These are phyloP conservation scores for Picochlorum sp. DNA, from an alignment of 139 green algal species.

Conservation along the genomic window DNA sequence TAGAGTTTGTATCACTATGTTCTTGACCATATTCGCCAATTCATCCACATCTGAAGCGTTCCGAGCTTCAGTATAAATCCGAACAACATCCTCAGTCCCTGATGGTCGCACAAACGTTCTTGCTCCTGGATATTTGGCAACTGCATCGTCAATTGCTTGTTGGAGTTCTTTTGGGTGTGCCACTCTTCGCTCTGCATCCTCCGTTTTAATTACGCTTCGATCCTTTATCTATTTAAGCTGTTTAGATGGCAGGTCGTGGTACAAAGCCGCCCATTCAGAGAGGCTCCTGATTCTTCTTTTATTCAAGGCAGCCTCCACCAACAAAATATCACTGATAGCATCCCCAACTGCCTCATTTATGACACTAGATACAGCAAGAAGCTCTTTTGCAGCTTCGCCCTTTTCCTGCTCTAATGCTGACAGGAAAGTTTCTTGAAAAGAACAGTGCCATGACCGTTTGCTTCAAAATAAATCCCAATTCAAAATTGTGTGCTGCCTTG, in stretches of 20 bases:
- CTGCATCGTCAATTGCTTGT: constrained; percentile 49
- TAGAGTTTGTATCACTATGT: neutral
- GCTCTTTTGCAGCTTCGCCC: constrained; percentile 21
- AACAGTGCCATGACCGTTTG: constrained; percentile 95
- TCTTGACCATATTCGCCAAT: constrained; percentile 55
- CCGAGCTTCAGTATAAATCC: constrained; percentile 89
- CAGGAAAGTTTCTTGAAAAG: constrained; percentile 62
- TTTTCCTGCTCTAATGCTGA: neutral
- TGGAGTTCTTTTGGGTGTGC: constrained; percentile 59
- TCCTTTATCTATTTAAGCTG: constrained; percentile 78
- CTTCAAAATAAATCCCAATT: constrained; percentile 98
- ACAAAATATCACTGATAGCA: constrained; percentile 75
- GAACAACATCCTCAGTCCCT: constrained; percentile 94
- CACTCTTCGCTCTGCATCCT: constrained; percentile 65
- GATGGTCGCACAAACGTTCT: constrained; percentile 85
- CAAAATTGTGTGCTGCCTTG: constrained; percentile 62
- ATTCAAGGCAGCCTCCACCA: constrained; percentile 75
- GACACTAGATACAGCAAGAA: constrained; percentile 56
- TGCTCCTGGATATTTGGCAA: constrained; percentile 32
- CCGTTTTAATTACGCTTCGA: constrained; percentile 54
- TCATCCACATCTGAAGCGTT: constrained; percentile 56
- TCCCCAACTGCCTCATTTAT: constrained; percentile 93
- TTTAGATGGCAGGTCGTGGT: constrained; percentile 77
- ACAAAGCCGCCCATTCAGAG: constrained; percentile 70
- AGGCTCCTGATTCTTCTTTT: constrained; percentile 49